These are phyloP conservation scores for Luffa acutangula DNA, from an alignment of 306 rosid genomes.

Conservation along the genomic window DNA sequence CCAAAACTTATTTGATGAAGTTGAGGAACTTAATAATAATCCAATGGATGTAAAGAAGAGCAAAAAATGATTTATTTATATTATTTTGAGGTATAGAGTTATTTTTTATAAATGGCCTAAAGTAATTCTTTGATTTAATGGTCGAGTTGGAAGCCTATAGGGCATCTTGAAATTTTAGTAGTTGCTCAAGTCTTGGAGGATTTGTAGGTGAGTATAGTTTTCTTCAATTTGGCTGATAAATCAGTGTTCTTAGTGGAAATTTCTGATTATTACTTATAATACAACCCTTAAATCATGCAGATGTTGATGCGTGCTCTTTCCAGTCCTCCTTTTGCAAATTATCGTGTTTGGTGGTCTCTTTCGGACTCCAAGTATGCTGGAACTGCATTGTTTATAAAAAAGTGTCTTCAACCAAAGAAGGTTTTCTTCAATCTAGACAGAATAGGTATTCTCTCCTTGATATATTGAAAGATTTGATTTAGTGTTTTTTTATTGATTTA, in stretches of 20 bases:
- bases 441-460: conserved; percentile 38
- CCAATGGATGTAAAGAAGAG: not conserved
- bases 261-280: conserved; percentile 6
- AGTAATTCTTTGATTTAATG: not conserved
- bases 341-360: conserved; percentile 94
- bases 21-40: not conserved
- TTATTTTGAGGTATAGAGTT: not conserved
- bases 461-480: not conserved
- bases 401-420: conserved; percentile 66
- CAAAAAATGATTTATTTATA: not conserved
- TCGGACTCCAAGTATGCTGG: conserved; percentile 97
- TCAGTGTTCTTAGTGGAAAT: not conserved
- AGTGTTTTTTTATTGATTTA: not conserved
- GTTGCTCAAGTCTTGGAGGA: not conserved
- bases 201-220: not conserved
- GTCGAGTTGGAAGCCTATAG: not conserved
- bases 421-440: conserved; percentile 83
- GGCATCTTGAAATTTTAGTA: not conserved
- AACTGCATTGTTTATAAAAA: conserved; percentile 72
- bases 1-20: not conserved
- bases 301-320: conserved; percentile 78
- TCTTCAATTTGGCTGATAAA: not conserved
- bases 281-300: conserved; percentile 35
- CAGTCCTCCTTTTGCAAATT: conserved; percentile 63
- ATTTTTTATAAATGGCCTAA: not conserved